A percentile compares a stretch with the other conserved stretches of the same genome.
phyloP scores from a whole-genome alignment of 805 yeast species.

The Brettanomyces custersianus region DNA sequence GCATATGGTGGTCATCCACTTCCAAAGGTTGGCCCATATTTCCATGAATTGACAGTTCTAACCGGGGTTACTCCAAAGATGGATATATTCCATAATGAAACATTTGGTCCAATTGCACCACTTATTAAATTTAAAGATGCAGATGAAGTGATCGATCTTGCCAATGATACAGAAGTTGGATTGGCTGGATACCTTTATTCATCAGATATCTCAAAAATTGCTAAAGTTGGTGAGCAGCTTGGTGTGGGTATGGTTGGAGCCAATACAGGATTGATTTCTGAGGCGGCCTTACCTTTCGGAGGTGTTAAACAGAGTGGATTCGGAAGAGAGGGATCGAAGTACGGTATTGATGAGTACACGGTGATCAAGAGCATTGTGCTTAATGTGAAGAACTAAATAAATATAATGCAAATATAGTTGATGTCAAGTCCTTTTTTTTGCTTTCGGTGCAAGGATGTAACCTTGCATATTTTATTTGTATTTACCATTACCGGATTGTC shows the following conservation, averaged over 20 bases:
- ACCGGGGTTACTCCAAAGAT: conserved; percentile 46
- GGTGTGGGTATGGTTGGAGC: conserved; percentile 75
- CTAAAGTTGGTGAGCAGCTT: conserved; percentile 50
- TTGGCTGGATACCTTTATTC: conserved; percentile 69
- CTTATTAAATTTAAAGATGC: conserved; percentile 41
- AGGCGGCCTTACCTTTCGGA: conserved; percentile 56
- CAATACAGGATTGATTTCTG: conserved; percentile 65
- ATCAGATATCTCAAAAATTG: conserved; percentile 37
- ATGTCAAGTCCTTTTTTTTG: neutral
- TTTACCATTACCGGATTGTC: too few species aligned
- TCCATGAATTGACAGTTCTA: conserved; percentile 58
- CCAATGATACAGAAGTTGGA: conserved; percentile 59
- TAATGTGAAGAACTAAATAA: conserved; percentile 19
- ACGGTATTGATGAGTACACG: conserved; percentile 65
- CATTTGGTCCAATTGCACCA: conserved; percentile 75
- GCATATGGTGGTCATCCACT: conserved; percentile 51
- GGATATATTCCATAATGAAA: conserved; percentile 54
- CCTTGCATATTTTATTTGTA: too few species aligned
- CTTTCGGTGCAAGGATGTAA: conserved; percentile 1
- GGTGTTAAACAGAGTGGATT: conserved; percentile 69
- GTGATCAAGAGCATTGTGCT: conserved; percentile 53
- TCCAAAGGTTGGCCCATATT: conserved; percentile 52
- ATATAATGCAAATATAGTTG: too few species aligned
- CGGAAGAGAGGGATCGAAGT: conserved; percentile 70
- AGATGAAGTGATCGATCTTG: conserved; percentile 43